Evolutionary conservation across 164 flowering plant species (phyloP), one percentile per base, ranked within the genome.

Genomic region (Kalanchoe fedtschenkoi): DNA sequence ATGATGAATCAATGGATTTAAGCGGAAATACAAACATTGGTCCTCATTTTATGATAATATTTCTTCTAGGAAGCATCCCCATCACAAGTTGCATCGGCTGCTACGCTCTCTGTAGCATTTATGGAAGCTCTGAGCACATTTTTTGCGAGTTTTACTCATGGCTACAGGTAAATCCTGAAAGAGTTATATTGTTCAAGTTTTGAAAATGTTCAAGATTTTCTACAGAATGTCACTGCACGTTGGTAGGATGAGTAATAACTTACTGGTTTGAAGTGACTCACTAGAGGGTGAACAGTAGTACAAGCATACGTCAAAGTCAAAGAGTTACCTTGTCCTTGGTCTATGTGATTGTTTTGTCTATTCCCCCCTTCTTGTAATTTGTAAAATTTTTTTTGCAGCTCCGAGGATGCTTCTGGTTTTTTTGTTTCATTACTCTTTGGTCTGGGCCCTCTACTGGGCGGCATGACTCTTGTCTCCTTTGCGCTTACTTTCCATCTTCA

Each of bases 31-130:
- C 9, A 29, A 41, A 26, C 42, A 2, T n/a, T 63, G 53, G 62
- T 67, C n/a, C 53, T 64, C 14, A 29, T 42, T 38, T 65, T 34
- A 24, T 61, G 38, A 56, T 35, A 11, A 4, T 47, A 61, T 33
- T 60, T 44, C 21, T 68, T 69, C 13, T 71, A 93, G 98, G 98
- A 90, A 78, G 87, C 98, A 32, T 82, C 96, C 39, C 82, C 98
- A 59, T 75, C 95, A 39, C 96, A 87, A 44, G 97, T 93, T 75
- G 98, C 98, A 65, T 88, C 96, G 37, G 88, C 98, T 15, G 91
- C 97, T 61, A 88, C 92, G 0, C 71, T 90, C 13, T 83, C 98
- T 62, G 96, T 90, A 11, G 98, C 97, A 55, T 89, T 86, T 68
- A 93, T 93, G 98, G 97, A 86, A 81, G 89, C 92, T 56, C 83